Percentiles rank a stretch among this genome's conserved stretches.
These are phyloP conservation scores for Erodium trifolium DNA, from an alignment of 441 rosid species.

Conservation along the genomic window DNA sequence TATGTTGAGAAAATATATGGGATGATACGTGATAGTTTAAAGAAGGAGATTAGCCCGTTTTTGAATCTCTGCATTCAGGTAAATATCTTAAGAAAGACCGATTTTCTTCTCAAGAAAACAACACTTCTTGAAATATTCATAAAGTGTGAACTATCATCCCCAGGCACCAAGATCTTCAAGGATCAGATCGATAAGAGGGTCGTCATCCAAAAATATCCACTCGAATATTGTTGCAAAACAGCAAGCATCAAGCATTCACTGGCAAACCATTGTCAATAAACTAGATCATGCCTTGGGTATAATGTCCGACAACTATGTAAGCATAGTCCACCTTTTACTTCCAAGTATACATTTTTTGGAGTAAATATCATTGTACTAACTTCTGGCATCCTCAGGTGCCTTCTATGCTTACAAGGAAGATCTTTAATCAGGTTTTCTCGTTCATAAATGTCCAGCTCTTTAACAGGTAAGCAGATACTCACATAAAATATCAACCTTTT, in stretches of 20 bases:
- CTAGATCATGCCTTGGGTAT: slow-evolving; percentile 39
- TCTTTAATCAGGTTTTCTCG: slow-evolving; percentile 49
- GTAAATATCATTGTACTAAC: slow-evolving; percentile 19
- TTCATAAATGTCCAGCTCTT: slow-evolving; percentile 63
- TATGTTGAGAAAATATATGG: slow-evolving; percentile 67
- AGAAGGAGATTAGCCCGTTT: slow-evolving; percentile 59
- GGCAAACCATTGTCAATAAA: slow-evolving; percentile 53
- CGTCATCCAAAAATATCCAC: slow-evolving; percentile 35
- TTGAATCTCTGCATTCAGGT: slow-evolving; percentile 64
- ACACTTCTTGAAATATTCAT: neutral
- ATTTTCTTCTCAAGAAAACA: neutral
- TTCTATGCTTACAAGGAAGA: slow-evolving; percentile 40
- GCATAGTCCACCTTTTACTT: slow-evolving; percentile 16
- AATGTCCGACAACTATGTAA: slow-evolving; percentile 43
- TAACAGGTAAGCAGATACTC: slow-evolving; percentile 39
- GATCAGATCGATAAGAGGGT: slow-evolving; percentile 33
- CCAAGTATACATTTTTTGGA: neutral
- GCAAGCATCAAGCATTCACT: slow-evolving; percentile 48
- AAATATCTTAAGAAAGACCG: slow-evolving; percentile 11
- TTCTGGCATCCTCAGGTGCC: slow-evolving; percentile 39
- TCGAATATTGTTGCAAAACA: slow-evolving; percentile 37
- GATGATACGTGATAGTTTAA: slow-evolving; percentile 51
- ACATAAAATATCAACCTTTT: no score
- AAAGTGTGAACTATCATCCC: slow-evolving; percentile 18
- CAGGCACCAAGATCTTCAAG: slow-evolving; percentile 53